Percentiles rank a stretch among this genome's conserved stretches.
These are phyloP conservation scores for Cubamyces sp. DNA, from an alignment of 768 basidiomycete species.

Conservation along the genomic window DNA sequence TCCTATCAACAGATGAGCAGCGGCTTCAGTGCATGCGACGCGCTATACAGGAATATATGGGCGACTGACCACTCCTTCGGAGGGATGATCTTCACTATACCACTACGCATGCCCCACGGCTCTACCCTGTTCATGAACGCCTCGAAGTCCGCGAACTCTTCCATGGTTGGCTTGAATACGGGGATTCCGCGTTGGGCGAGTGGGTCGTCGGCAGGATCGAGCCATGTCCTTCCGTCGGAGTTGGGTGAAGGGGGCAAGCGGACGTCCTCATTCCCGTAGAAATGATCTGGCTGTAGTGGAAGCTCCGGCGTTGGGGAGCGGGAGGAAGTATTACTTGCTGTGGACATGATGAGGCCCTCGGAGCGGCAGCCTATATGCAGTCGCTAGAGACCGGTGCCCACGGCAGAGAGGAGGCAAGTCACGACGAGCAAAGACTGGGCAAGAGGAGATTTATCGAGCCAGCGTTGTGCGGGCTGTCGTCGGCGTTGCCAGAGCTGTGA, in stretches of 20 bases:
- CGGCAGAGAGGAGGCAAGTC: too few relatives aligned
- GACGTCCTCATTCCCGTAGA: slow-evolving; percentile 62
- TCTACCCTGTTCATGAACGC: slow-evolving; percentile 85
- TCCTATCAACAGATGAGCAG: slow-evolving; percentile 50
- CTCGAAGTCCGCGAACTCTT: slow-evolving; percentile 92
- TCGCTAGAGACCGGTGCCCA: not conserved
- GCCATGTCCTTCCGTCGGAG: slow-evolving; percentile 65
- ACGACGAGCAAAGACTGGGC: too few relatives aligned
- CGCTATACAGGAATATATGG: slow-evolving; percentile 14
- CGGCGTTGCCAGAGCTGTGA: too few relatives aligned
- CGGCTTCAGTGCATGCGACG: slow-evolving; percentile 25
- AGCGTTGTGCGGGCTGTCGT: too few relatives aligned
- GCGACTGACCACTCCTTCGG: slow-evolving; percentile 85
- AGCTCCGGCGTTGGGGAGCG: slow-evolving; percentile 49
- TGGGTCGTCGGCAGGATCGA: slow-evolving; percentile 81
- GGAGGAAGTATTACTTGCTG: slow-evolving; percentile 44
- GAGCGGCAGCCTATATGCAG: not conserved
- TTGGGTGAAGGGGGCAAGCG: slow-evolving; percentile 59
- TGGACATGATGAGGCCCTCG: slow-evolving; percentile 26
- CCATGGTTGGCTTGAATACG: slow-evolving; percentile 93
- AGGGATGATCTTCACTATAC: slow-evolving; percentile 96
- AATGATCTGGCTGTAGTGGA: slow-evolving; percentile 79
- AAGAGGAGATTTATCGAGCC: too few relatives aligned
- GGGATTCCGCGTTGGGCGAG: slow-evolving; percentile 89
- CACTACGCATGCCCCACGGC: slow-evolving; percentile 87